These are phyloP conservation scores for Breviolum minutum DNA, from an alignment of 73 alveolate species.

Conservation along the genomic window DNA sequence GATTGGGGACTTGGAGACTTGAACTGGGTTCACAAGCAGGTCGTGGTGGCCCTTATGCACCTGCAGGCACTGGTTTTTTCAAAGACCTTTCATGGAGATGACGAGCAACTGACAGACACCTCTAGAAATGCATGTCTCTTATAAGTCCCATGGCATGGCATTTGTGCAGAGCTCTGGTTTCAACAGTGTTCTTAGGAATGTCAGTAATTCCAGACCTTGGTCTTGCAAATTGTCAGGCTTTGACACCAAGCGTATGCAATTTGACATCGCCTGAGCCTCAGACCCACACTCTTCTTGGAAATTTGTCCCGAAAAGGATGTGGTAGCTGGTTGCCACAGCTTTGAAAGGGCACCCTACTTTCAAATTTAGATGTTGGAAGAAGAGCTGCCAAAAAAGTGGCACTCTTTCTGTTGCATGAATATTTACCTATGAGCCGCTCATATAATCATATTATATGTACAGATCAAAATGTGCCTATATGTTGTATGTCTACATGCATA, in stretches of 20 bases:
- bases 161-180: too few relatives aligned
- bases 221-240: slow-evolving; percentile 7
- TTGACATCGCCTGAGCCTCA: slow-evolving; percentile 39
- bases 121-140: neutral
- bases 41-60: slow-evolving; percentile 77
- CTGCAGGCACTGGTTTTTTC: neutral
- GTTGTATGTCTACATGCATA: too few relatives aligned
- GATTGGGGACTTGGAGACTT: too few relatives aligned
- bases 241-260: slow-evolving; percentile 58
- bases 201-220: neutral
- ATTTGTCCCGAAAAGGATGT: too few relatives aligned
- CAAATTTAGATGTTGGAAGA: neutral
- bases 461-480: too few relatives aligned
- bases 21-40: neutral
- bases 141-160: neutral
- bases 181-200: neutral
- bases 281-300: neutral
- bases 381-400: neutral
- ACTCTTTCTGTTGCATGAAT: neutral
- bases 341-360: neutral
- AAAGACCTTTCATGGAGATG: neutral
- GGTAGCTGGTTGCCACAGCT: too few relatives aligned
- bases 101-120: neutral
- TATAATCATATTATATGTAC: too few relatives aligned
- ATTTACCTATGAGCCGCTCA: neutral